Evolutionary conservation across 495 filamentous ascomycete genomes (phyloP).

Genomic region (Glonium stellatum): DNA sequence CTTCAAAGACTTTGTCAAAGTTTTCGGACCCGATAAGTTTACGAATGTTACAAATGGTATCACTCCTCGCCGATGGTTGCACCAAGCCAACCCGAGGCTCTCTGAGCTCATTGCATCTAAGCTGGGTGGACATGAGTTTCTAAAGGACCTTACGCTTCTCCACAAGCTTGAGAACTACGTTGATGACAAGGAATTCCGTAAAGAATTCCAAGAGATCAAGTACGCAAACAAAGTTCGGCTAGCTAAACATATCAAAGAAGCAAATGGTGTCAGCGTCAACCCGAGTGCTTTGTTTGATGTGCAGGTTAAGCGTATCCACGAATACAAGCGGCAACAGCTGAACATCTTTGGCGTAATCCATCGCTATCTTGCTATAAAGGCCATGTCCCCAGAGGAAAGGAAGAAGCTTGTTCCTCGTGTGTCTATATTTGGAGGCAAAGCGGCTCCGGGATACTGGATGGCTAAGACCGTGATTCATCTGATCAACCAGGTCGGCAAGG

Average conservation of each 20-base stretch:
- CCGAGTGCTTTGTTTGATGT: conserved; percentile 88
- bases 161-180: conserved; percentile 73
- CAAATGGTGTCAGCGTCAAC: conserved; percentile 72
- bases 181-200: conserved; percentile 81
- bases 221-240: conserved; percentile 71
- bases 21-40: conserved; percentile 95
- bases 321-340: conserved; percentile 98
- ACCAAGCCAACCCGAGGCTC: conserved; percentile 91
- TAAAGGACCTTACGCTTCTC: conserved; percentile 80
- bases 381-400: conserved; percentile 71
- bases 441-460: conserved; percentile 99
- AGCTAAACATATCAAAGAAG: conserved; percentile 80
- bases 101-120: conserved; percentile 90
- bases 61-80: conserved; percentile 90
- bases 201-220: conserved; percentile 88
- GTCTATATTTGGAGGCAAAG: conserved; percentile 96
- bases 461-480: conserved; percentile 97
- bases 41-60: conserved; percentile 98
- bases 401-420: conserved; percentile 89
- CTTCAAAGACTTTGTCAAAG: conserved; percentile 93
- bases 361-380: conserved; percentile 84
- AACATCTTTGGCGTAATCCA: conserved; percentile 99
- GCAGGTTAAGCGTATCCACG: conserved; percentile 97
- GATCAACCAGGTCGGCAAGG: conserved; percentile 83
- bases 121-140: conserved; percentile 69